A percentile compares a stretch with the other conserved stretches of the same genome.
These are phyloP conservation scores for Tilletia horrida DNA, from an alignment of 1,284 basidiomycete species.

Conservation along the genomic window DNA sequence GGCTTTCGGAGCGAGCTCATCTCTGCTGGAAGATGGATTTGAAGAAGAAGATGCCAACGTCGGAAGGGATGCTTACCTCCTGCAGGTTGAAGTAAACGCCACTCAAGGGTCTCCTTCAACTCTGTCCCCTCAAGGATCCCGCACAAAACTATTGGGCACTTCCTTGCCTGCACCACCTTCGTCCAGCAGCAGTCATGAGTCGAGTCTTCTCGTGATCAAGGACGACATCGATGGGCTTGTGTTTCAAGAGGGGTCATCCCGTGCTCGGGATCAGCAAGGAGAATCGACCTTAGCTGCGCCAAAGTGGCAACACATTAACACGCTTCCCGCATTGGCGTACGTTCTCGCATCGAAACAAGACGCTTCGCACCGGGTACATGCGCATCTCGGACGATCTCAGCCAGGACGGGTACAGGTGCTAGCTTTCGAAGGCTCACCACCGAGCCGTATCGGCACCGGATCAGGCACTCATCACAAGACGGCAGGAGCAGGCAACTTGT, in stretches of 20 bases:
- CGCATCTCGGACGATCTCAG: background rate
- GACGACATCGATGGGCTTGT: conserved; percentile 77
- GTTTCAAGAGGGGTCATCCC: conserved; percentile 57
- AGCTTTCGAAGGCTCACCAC: conserved; percentile 37
- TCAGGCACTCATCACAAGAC: background rate
- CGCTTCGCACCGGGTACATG: conserved; percentile 39
- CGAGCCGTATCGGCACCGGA: background rate
- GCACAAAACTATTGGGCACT: conserved; percentile 28
- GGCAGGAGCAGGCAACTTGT: conserved; percentile 39
- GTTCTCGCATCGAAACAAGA: conserved; percentile 80
- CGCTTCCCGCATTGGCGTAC: conserved; percentile 83
- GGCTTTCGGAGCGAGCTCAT: conserved; percentile 57
- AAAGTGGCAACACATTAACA: conserved; percentile 71
- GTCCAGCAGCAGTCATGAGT: background rate
- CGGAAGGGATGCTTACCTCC: conserved; percentile 63
- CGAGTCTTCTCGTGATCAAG: conserved; percentile 64
- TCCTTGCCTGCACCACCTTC: conserved; percentile 14
- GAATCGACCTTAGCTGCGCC: no score
- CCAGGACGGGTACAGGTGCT: conserved; percentile 25
- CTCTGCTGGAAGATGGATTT: conserved; percentile 73
- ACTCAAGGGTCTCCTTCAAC: no score
- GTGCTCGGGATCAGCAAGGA: conserved; percentile 15
- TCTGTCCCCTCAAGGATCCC: conserved; percentile 56
- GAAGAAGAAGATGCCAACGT: conserved; percentile 75
- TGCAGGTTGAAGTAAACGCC: conserved; percentile 26